Conservation (phyloP, 306 rosid species). For the Quercus alba region DNA sequence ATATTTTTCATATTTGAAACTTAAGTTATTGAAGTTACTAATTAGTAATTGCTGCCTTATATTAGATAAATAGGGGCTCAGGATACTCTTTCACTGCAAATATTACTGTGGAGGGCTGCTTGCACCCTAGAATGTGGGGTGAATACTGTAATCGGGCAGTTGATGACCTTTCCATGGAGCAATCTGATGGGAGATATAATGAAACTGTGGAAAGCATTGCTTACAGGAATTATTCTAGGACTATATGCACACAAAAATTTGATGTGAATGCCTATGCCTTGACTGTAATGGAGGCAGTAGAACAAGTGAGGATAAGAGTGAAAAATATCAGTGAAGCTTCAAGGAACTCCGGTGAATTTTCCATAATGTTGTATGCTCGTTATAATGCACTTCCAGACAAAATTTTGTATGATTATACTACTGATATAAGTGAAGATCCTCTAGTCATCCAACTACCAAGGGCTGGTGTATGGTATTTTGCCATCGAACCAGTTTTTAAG, state of each 20-base stretch:
- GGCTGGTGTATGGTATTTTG: neutral
- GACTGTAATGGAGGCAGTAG: neutral
- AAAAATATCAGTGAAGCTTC: neutral
- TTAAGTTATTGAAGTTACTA: too few species aligned
- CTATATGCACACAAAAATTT: neutral
- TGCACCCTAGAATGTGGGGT: neutral
- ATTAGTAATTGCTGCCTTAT: neutral
- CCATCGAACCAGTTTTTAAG: neutral
- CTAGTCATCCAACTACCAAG: neutral
- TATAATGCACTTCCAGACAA: constrained; percentile 5
- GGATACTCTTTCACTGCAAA: constrained; percentile 1
- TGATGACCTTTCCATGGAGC: neutral
- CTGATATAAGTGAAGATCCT: neutral
- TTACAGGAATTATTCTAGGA: neutral
- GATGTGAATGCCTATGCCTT: neutral
- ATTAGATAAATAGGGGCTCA: neutral
- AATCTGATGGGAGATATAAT: neutral
- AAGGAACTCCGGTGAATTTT: neutral
- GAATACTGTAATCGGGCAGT: constrained; percentile 7
- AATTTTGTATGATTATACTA: neutral
- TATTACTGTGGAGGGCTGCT: constrained; percentile 7
- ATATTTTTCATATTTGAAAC: too few species aligned
- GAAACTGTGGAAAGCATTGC: neutral
- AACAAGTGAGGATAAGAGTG: neutral
- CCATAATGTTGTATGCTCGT: constrained; percentile 3